Conservation (phyloP, 768 basidiomycete species). For the Pleurotus tuber-regium region DNA sequence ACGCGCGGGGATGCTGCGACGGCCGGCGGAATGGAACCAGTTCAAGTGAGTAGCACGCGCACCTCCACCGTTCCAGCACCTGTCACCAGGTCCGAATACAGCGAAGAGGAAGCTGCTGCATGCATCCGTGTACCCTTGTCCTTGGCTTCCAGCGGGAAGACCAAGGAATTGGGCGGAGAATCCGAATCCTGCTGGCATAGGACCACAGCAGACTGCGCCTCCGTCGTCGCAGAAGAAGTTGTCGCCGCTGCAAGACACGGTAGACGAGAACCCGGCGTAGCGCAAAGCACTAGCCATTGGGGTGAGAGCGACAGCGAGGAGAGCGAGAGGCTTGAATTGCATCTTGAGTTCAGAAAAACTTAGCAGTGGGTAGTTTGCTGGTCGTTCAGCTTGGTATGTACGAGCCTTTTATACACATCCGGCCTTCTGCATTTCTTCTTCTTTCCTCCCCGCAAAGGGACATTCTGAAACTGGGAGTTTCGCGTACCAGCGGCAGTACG, state of each 20-base stretch:
- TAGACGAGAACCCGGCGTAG: constrained; percentile 13
- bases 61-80: constrained; percentile 18
- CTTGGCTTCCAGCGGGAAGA: constrained; percentile 14
- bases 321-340: neutral
- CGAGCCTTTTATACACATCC: neutral
- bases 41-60: constrained; percentile 3
- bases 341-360: neutral
- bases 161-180: constrained; percentile 15
- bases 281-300: neutral
- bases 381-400: neutral
- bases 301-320: constrained; percentile 3
- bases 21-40: neutral
- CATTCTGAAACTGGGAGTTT: too few relatives aligned
- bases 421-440: too few relatives aligned
- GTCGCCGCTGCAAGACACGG: constrained; percentile 13
- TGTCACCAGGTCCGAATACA: constrained; percentile 15
- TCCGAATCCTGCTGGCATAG: constrained; percentile 16
- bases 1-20: neutral
- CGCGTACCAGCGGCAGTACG: too few relatives aligned
- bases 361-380: neutral
- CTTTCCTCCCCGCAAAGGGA: too few relatives aligned
- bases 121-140: constrained; percentile 14
- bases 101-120: constrained; percentile 15
- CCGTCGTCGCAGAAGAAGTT: constrained; percentile 14
- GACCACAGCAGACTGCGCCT: constrained; percentile 15